Evolutionary conservation across 2,329 filamentous ascomycete genomes (phyloP).

Genomic region (Daldinia sp.): DNA sequence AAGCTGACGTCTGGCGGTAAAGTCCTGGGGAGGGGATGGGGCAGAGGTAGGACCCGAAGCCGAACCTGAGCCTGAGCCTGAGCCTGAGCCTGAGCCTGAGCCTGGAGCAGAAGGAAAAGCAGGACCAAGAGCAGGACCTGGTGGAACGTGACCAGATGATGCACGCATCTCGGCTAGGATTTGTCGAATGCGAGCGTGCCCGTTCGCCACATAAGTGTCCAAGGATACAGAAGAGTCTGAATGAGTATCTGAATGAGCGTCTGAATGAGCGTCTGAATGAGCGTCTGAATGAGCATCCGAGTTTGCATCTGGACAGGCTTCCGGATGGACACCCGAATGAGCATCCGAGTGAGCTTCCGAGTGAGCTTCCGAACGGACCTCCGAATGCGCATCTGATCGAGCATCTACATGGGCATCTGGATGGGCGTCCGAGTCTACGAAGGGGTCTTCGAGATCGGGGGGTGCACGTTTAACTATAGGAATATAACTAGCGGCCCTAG

Average conservation of each 20-base stretch:
- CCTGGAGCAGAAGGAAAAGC: not conserved
- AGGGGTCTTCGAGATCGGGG: not conserved
- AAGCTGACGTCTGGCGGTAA: slow-evolving; percentile 19
- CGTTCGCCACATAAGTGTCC: not conserved
- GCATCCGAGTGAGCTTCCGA: too few relatives aligned
- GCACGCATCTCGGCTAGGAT: not conserved
- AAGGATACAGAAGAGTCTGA: not conserved
- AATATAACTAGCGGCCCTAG: too few relatives aligned
- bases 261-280: too few relatives aligned
- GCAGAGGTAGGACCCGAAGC: not conserved
- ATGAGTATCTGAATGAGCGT: not conserved
- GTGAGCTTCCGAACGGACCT: too few relatives aligned
- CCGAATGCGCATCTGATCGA: too few relatives aligned
- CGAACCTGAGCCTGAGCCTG: not conserved
- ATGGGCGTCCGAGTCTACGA: not conserved
- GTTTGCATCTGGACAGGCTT: too few relatives aligned
- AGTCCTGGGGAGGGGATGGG: slow-evolving; percentile 3
- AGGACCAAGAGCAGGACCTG: not conserved
- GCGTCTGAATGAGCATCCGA: too few relatives aligned
- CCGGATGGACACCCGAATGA: too few relatives aligned
- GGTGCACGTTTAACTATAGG: too few relatives aligned
- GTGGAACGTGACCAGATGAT: not conserved
- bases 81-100: not conserved
- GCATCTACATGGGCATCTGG: not conserved
- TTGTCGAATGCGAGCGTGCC: not conserved